phyloP scores from a whole-genome alignment of 179 eudicot genomes.

The Carnegiea gigantea region DNA sequence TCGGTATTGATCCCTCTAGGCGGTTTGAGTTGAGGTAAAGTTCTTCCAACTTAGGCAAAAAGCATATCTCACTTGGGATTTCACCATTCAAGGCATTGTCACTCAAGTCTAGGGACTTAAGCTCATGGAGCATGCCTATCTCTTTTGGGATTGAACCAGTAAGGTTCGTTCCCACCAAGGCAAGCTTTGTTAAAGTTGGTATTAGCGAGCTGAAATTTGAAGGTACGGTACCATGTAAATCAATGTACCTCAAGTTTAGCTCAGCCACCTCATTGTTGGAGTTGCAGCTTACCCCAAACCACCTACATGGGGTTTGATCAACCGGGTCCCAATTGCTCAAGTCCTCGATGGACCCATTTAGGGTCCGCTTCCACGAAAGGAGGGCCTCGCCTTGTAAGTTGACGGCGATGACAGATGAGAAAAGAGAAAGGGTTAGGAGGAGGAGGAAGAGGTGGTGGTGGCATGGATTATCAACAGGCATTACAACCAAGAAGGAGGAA shows the following conservation, averaged over 20 bases:
- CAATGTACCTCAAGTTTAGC: constrained; percentile 56
- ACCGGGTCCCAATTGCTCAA: constrained; percentile 54
- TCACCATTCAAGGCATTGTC: constrained; percentile 72
- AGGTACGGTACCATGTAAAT: constrained; percentile 64
- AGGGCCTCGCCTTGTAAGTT: constrained; percentile 75
- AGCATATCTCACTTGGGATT: constrained; percentile 59
- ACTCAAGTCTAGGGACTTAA: constrained; percentile 63
- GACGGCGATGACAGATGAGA: constrained; percentile 29
- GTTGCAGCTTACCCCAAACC: constrained; percentile 76
- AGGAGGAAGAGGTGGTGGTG: constrained; percentile 21
- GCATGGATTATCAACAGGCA: constrained; percentile 61
- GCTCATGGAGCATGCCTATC: constrained; percentile 40
- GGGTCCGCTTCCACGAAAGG: constrained; percentile 55
- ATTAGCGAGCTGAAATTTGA: constrained; percentile 46
- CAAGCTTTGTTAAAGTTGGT: constrained; percentile 44
- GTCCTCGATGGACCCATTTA: constrained; percentile 50
- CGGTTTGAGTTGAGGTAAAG: constrained; percentile 63
- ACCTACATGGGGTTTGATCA: constrained; percentile 57
- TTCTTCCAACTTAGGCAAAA: constrained; percentile 50
- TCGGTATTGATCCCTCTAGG: constrained; percentile 63
- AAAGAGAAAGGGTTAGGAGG: background rate
- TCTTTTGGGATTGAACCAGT: constrained; percentile 66
- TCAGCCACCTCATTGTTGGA: constrained; percentile 51
- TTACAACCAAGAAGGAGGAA: constrained; percentile 35
- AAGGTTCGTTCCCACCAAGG: constrained; percentile 65